Evolutionary conservation across 345 rosid species (phyloP), one percentile per base, ranked within the genome.

Genomic region (Melaleuca quinquenervia): DNA sequence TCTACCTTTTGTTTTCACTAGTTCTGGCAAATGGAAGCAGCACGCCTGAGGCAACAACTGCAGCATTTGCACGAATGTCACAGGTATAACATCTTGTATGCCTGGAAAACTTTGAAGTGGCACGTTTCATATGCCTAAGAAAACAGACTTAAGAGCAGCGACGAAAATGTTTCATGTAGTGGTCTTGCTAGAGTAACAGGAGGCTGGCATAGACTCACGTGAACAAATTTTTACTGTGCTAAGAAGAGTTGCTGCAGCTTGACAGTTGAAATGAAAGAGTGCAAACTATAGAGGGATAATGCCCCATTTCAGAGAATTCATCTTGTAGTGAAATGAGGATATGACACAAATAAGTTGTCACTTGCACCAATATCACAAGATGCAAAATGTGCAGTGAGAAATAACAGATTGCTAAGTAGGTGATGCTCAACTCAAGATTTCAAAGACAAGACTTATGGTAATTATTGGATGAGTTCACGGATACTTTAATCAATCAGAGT

Each of bases 11-110:
- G 32, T n/a, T 54, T 83, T 75, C 85, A 36, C 70, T 86, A 96
- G 98, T 90, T 95, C 87, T 96, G 98, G 98, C 93, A 96, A 90
- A 93, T 89, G 92, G 98, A 96, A 89, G 93, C 88, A 64, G 86
- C 93, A 29, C 91, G 88, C 90, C 91, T 96, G 89, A 92, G 88
- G 89, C 94, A 91, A 84, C 96, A 96, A 84, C 93, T 95, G 60
- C 94, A 91, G 2, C 87, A 89, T 90, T 89, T 96, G 85, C 96
- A 95, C 86, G 96, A 90, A 90, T 92, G 87, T 80, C 96, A 94
- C 87, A 93, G 96, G 98, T 96, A 82, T 50, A 83, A 56, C 29
- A 55, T 14, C 18, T 50, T n/a, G 7, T 76, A 54, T 70, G 78
- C 48, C 24, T 18, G 48, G 78, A 24, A 6, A 70, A 32, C 48